Percentiles rank a stretch among this genome's conserved stretches.
Evolutionary conservation across 306 rosid genomes (phyloP).

Genomic region (Carpinus viminea): DNA sequence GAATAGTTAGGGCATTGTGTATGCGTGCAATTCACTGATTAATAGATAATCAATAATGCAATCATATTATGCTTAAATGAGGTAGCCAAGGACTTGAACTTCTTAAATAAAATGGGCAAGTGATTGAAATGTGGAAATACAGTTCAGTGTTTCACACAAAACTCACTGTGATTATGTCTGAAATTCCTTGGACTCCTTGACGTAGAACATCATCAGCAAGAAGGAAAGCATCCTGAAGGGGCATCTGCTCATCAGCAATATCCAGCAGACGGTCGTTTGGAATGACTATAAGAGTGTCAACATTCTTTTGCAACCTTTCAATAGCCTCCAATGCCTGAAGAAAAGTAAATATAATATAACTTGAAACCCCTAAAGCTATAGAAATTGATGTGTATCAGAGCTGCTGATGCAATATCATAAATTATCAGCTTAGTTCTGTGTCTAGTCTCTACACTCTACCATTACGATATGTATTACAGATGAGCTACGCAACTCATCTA

Average conservation of each 20-base stretch:
- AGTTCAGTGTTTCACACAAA: constrained; percentile 16
- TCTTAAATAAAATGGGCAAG: not conserved
- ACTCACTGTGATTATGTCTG: constrained; percentile 91
- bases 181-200: constrained; percentile 98
- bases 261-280: constrained; percentile 98
- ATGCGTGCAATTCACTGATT: not conserved
- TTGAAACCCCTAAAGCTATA: not conserved
- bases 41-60: not conserved
- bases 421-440: not conserved
- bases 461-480: not conserved
- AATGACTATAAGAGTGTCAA: constrained; percentile 91
- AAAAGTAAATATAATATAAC: constrained; percentile 21
- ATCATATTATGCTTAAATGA: not conserved
- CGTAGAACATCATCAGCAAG: constrained; percentile 96
- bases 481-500: not conserved
- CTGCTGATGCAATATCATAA: not conserved
- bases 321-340: constrained; percentile 94
- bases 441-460: not conserved
- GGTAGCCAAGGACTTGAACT: not conserved
- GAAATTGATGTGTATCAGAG: not conserved
- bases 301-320: constrained; percentile 91
- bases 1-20: constrained; percentile 7
- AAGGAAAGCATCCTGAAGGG: constrained; percentile 89
- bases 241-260: constrained; percentile 90
- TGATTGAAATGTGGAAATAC: constrained; percentile 6